These are phyloP conservation scores for Platanthera guangdongensis DNA, from an alignment of 106 monocot species.

Conservation along the genomic window DNA sequence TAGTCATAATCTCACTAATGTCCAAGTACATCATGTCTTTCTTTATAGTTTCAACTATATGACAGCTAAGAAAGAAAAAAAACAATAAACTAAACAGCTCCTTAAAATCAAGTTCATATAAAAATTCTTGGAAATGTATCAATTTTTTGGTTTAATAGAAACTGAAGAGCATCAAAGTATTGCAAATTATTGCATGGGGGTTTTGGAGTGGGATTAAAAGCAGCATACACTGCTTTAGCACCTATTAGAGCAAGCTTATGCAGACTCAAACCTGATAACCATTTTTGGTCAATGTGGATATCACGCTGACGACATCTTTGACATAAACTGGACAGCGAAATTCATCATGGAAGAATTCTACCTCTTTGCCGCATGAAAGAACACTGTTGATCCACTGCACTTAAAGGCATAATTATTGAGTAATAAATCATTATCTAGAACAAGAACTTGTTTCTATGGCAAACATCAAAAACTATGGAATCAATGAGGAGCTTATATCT, in stretches of 20 bases:
- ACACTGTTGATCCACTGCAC: slow-evolving; percentile 86
- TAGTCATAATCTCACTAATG: too few species aligned
- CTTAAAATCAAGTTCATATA: too few species aligned
- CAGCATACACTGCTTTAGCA: background rate
- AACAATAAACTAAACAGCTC: too few species aligned
- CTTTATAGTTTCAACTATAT: too few species aligned
- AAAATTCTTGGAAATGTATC: too few species aligned
- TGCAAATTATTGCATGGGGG: background rate
- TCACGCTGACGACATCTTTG: slow-evolving; percentile 62
- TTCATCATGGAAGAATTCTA: slow-evolving; percentile 89
- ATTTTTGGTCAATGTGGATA: slow-evolving; percentile 49
- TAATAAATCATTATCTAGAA: background rate
- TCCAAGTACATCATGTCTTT: too few species aligned
- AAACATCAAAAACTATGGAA: too few species aligned
- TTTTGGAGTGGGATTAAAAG: background rate
- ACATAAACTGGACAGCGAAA: slow-evolving; percentile 88
- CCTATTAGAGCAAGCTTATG: background rate
- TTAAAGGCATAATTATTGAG: slow-evolving; percentile 4
- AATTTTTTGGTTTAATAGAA: too few species aligned
- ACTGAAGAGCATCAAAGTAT: too few species aligned
- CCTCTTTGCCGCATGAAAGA: slow-evolving; percentile 50
- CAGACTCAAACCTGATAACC: slow-evolving; percentile 55
- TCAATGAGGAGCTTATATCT: too few species aligned
- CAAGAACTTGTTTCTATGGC: too few species aligned
- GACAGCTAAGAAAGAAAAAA: too few species aligned